Conservation (phyloP, 169 alveolate genomes). For the Plasmodium adleri region DNA sequence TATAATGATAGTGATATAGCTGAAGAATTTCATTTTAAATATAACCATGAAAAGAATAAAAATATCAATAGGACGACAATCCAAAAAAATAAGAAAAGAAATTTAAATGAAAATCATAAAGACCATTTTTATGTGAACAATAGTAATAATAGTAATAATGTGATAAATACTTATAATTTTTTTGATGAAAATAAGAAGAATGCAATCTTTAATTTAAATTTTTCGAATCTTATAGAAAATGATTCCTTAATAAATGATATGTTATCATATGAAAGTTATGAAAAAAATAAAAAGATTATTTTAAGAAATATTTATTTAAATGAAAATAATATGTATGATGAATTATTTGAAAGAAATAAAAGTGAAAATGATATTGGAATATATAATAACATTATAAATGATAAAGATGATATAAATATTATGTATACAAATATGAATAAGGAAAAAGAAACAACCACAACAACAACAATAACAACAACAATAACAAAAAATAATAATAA, state of each 20-base stretch:
- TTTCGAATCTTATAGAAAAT: conserved; percentile 1
- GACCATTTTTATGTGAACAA: not conserved
- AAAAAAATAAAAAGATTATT: conserved; percentile 38
- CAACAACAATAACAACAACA: not conserved
- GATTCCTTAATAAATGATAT: conserved; percentile 6
- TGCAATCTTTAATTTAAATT: conserved; percentile 22
- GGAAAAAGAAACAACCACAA: not conserved
- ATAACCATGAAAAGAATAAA: conserved; percentile 21
- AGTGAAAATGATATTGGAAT: not conserved
- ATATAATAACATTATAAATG: not conserved
- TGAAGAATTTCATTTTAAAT: conserved; percentile 39
- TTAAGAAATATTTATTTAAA: conserved; percentile 40
- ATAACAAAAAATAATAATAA: not conserved
- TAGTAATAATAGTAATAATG: not conserved
- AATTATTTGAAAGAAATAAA: conserved; percentile 11
- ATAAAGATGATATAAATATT: not conserved
- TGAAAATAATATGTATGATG: conserved; percentile 43
- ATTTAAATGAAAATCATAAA: not conserved
- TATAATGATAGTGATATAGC: conserved; percentile 56
- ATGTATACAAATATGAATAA: not conserved
- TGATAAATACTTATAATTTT: not conserved
- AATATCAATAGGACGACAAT: not conserved
- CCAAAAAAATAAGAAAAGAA: not conserved
- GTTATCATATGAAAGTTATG: conserved; percentile 26
- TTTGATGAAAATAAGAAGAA: conserved; percentile 33